Base-by-base conservation (phyloP, 352 stramenopile species). In the Globisporangium canariense region DNA sequence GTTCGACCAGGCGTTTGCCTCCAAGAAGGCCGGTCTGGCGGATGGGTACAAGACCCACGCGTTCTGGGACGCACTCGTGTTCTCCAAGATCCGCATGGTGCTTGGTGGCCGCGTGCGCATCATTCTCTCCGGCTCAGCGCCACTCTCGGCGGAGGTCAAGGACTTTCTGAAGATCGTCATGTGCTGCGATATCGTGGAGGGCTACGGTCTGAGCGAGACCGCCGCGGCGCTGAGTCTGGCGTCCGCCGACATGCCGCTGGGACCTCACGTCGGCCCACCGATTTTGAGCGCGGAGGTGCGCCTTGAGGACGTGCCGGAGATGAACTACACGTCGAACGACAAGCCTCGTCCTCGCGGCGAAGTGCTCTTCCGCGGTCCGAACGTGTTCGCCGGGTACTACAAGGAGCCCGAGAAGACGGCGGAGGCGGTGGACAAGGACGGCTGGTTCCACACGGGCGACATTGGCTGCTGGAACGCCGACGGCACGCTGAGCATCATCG, bases 381-480 rank as follows among this genome's bases (percentile, higher is more conserved):
- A 89, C 58, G 68, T 98, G 20, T 94, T 96, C 64, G 69, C 69
- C 36, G 96, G 96, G 4, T 99, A 99, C 79, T 98, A 98, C 78
- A 98, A 98, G 67, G 89, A 98, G 68, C 77, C 82, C 4, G 90
- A 97, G 64, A 93, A 96, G 53, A 99, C 96, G 0, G 69, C 70
- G 0, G 90, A 98, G 62, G 93, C 88, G 3, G 83, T 99, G 32
- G 93, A 98, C 62, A 74, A 78, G 22, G 91, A 95, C 36, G 96
- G 96, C 4, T 99, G 91, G 89, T 98, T 99, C 70, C 93, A 98
- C 77, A 99, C 97, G 1, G 97, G 97, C 14, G 97, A 99, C 80
- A 89, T 99, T 45, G 97, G 94, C 13, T 82, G 80, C 46, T 98
- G 98, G 78, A 99, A 99, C 75, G 86, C 87, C 25, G 87, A 98